Percentiles rank a stretch among this genome's conserved stretches.
These are phyloP conservation scores for Clonostachys byssicola DNA, from an alignment of 2,329 filamentous ascomycete species.

Conservation along the genomic window DNA sequence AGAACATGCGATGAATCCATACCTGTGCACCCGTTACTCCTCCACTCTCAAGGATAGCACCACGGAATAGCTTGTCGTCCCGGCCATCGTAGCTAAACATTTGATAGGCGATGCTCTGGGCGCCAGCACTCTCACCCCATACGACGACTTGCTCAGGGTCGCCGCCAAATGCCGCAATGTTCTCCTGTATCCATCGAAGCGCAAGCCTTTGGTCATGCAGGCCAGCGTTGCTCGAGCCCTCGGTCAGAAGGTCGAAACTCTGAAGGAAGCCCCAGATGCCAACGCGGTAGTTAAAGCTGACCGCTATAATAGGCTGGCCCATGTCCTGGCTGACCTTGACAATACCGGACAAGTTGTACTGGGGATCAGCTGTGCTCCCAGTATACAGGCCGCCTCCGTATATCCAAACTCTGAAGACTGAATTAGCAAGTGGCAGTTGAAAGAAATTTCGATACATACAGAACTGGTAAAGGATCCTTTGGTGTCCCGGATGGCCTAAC, in stretches of 20 bases:
- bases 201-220: constrained; percentile 44
- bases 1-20: neutral
- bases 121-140: constrained; percentile 42
- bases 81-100: constrained; percentile 50
- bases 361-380: constrained; percentile 42
- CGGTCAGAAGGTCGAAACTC: constrained; percentile 32
- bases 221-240: constrained; percentile 42
- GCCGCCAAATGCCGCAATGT: constrained; percentile 26
- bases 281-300: constrained; percentile 50
- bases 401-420: constrained; percentile 44
- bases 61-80: constrained; percentile 49
- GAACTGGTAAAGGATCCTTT: constrained; percentile 28
- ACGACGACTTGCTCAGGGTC: constrained; percentile 35
- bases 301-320: constrained; percentile 46
- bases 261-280: constrained; percentile 50
- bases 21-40: constrained; percentile 10
- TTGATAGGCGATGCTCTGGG: constrained; percentile 37
- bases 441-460: neutral
- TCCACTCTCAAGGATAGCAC: constrained; percentile 49
- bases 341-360: constrained; percentile 58
- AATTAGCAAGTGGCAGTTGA: neutral
- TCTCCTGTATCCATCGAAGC: constrained; percentile 46
- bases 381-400: constrained; percentile 50
- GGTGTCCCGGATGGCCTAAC: constrained; percentile 28
- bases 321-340: constrained; percentile 48